A percentile compares a stretch with the other conserved stretches of the same genome.
These are phyloP conservation scores for Candida argentea DNA, from an alignment of 805 yeast genomes.

Conservation along the genomic window DNA sequence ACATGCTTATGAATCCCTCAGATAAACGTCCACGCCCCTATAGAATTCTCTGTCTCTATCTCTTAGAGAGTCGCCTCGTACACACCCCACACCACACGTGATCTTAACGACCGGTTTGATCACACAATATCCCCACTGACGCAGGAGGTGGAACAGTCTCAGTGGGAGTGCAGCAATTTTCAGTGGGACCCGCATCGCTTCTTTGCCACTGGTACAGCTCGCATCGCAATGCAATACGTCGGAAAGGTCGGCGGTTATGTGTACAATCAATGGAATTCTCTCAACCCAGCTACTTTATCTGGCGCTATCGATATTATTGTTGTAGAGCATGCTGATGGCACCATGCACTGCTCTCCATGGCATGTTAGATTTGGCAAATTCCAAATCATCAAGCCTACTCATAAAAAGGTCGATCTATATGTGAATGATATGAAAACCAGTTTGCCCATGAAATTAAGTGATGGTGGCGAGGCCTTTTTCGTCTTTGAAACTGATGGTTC, in stretches of 20 bases:
- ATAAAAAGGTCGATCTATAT: conserved; percentile 81
- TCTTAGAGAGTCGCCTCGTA: too few species aligned
- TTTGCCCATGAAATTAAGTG: conserved; percentile 92
- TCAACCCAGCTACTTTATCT: conserved; percentile 90
- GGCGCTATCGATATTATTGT: conserved; percentile 98
- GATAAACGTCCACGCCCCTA: too few species aligned
- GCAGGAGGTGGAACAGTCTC: too few species aligned
- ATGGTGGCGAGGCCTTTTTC: conserved; percentile 96
- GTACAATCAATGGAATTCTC: conserved; percentile 93
- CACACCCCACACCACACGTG: conserved; percentile 1
- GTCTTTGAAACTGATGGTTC: conserved; percentile 77
- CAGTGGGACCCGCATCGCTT: background rate
- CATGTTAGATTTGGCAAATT: conserved; percentile 95
- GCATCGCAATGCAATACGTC: conserved; percentile 73
- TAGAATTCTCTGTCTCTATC: too few species aligned
- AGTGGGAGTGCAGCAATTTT: background rate
- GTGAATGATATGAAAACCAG: conserved; percentile 77
- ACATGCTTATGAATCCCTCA: too few species aligned
- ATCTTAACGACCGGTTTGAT: too few species aligned
- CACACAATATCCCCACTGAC: too few species aligned
- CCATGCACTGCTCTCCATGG: conserved; percentile 86
- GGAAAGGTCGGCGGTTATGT: conserved; percentile 93
- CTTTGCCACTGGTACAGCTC: too few species aligned
- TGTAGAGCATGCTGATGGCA: conserved; percentile 77
- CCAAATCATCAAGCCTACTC: conserved; percentile 85